Conservation (phyloP, 2,329 filamentous ascomycete genomes). For the Talaromyces amestolkiae region DNA sequence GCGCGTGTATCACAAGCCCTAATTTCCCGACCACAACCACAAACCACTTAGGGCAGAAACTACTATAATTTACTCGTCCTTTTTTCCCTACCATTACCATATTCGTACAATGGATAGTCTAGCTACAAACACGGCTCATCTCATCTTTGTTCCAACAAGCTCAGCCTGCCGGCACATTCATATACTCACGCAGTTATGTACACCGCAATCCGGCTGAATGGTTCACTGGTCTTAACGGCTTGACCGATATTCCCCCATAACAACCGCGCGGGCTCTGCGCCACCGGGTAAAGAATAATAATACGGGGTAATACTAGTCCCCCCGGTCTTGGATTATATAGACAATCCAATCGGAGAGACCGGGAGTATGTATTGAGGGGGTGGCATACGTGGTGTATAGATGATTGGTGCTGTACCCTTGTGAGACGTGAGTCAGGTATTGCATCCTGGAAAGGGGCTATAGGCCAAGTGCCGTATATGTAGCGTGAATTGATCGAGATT, state of each 20-base stretch:
- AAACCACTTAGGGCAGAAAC: too few species aligned
- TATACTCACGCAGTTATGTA: neutral
- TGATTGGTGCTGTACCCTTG: too few species aligned
- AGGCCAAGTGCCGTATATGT: too few species aligned
- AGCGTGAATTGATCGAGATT: neutral
- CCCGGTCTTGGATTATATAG: neutral
- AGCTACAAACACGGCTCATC: neutral
- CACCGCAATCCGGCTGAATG: neutral
- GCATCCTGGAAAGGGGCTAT: too few species aligned
- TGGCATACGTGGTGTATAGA: neutral
- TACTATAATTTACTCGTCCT: too few species aligned
- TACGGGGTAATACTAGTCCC: neutral
- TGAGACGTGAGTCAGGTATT: neutral
- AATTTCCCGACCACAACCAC: neutral
- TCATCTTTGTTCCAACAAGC: neutral
- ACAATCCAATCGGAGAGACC: neutral
- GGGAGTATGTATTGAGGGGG: neutral
- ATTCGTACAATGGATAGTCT: too few species aligned
- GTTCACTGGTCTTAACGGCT: neutral
- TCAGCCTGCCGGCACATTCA: too few species aligned
- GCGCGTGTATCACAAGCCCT: neutral
- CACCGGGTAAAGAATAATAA: neutral
- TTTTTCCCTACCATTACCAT: too few species aligned
- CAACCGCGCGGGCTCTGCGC: neutral
- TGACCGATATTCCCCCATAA: neutral